These are phyloP conservation scores for Podaxis sp. DNA, from an alignment of 768 basidiomycete species.

Conservation along the genomic window DNA sequence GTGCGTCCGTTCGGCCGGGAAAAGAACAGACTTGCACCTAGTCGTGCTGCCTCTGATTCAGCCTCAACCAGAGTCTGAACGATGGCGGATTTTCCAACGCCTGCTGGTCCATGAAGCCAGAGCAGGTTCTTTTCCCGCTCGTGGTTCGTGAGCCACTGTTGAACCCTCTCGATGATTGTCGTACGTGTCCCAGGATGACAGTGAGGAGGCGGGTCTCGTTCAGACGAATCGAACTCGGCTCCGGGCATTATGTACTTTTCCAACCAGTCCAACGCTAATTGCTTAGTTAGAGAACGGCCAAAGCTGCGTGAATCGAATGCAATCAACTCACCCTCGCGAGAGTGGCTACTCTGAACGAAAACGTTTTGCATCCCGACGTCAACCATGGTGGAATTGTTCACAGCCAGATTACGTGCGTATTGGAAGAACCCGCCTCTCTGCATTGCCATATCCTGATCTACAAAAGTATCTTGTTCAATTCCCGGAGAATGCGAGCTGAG, in stretches of 20 bases:
- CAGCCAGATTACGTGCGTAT: too few relatives aligned
- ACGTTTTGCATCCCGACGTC: too few relatives aligned
- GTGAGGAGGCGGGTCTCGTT: slow-evolving; percentile 18
- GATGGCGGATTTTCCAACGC: slow-evolving; percentile 29
- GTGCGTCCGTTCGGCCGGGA: slow-evolving; percentile 13
- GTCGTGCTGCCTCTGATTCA: background rate
- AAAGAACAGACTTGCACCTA: slow-evolving; percentile 25
- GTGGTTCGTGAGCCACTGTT: slow-evolving; percentile 12
- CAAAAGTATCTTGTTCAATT: too few relatives aligned
- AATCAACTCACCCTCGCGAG: too few relatives aligned
- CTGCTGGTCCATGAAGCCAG: slow-evolving; percentile 26
- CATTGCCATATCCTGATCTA: too few relatives aligned
- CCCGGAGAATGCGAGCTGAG: too few relatives aligned
- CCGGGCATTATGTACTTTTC: slow-evolving; percentile 3
- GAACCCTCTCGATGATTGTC: slow-evolving; percentile 14
- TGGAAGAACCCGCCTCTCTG: too few relatives aligned
- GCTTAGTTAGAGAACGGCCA: slow-evolving; percentile 15
- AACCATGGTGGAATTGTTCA: too few relatives aligned
- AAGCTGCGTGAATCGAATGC: slow-evolving; percentile 3
- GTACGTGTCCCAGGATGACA: slow-evolving; percentile 23
- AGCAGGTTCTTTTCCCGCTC: slow-evolving; percentile 12
- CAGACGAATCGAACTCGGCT: slow-evolving; percentile 20
- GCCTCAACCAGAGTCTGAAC: slow-evolving; percentile 30
- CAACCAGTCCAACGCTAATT: background rate
- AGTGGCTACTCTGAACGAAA: too few relatives aligned